Base-by-base conservation (phyloP, 2,329 filamentous ascomycete species). In the Aspergillus novoparasiticus region DNA sequence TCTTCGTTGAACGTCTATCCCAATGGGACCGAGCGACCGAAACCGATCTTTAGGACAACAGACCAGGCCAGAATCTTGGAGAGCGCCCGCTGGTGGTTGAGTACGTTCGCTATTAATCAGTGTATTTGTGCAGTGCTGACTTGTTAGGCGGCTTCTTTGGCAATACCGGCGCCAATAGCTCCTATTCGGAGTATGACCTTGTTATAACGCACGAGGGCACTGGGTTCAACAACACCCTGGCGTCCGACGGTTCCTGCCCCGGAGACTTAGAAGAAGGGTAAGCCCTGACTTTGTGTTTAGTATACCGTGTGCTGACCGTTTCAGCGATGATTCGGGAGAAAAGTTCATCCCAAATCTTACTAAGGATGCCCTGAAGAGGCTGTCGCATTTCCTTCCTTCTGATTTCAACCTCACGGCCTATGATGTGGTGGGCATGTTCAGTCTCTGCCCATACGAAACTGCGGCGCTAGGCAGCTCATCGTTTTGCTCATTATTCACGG, bases 401-500 rank as follows among this genome's bases (percentile, higher is more conserved):
- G 82, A 81, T 32, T 85, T 87, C 72, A 76, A 72, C 21, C 75
- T 86, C 39, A 85, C 76, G 0, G 66, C 76, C 48, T 81, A 82
- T 64, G 84, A 86, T 68, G 81, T 82, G 0, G 84, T 84, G 58
- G 80, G 79, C 21, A 81, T 83, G 80, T 79, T 82, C 69, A 84
- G 78, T 64, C 77, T 85, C 59, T 87, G 85, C 64, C 82, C 83
- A 2, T 87, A 86, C 67, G 85, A 87, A 71, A 76, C 75, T 45
- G 81, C 75, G 32, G 84, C 81, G 64, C 77, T 86, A n/a, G 82
- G 82, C 21, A 73, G 72, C 62, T 85, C 82, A 5, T 78, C 82
- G 36, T 86, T 86, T 72, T 86, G 84, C 74, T 66, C 70, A n/a
- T 77, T 86, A 32, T 86, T 86, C 74, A 85, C 84, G 1, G 76